Conservation (phyloP, 2,329 filamentous ascomycete genomes). For the Exophiala calicioides region DNA sequence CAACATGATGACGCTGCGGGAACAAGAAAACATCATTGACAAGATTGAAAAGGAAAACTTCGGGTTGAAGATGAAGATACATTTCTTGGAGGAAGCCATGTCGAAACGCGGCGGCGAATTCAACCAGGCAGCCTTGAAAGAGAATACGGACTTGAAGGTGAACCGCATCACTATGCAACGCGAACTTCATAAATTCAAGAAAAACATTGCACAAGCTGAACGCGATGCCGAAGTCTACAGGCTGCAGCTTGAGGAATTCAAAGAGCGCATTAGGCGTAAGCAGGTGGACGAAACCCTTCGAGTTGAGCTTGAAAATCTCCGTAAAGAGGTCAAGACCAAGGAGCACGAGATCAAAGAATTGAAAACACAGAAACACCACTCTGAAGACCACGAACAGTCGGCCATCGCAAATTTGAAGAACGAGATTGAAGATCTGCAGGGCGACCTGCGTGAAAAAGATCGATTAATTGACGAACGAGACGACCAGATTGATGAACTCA, state of each 20-base stretch:
- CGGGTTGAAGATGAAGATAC: constrained; percentile 91
- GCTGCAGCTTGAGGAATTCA: constrained; percentile 77
- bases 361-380: constrained; percentile 59
- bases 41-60: constrained; percentile 99
- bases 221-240: constrained; percentile 82
- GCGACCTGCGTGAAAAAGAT: constrained; percentile 74
- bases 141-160: constrained; percentile 95
- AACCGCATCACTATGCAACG: constrained; percentile 86
- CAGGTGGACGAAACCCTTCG: constrained; percentile 71
- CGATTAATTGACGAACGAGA: constrained; percentile 71
- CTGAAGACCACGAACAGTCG: constrained; percentile 56
- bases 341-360: constrained; percentile 57
- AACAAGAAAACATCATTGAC: constrained; percentile 91
- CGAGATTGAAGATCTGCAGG: constrained; percentile 73
- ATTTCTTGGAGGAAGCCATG: constrained; percentile 90
- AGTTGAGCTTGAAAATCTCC: constrained; percentile 57
- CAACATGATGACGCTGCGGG: constrained; percentile 85
- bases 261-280: constrained; percentile 76
- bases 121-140: constrained; percentile 83
- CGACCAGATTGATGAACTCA: constrained; percentile 70
- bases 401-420: constrained; percentile 69
- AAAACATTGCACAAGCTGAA: constrained; percentile 78
- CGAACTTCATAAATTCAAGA: constrained; percentile 83
- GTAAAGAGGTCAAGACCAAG: constrained; percentile 52
- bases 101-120: constrained; percentile 85